These are phyloP conservation scores for Senna siamea DNA, from an alignment of 306 rosid species.

Conservation along the genomic window DNA sequence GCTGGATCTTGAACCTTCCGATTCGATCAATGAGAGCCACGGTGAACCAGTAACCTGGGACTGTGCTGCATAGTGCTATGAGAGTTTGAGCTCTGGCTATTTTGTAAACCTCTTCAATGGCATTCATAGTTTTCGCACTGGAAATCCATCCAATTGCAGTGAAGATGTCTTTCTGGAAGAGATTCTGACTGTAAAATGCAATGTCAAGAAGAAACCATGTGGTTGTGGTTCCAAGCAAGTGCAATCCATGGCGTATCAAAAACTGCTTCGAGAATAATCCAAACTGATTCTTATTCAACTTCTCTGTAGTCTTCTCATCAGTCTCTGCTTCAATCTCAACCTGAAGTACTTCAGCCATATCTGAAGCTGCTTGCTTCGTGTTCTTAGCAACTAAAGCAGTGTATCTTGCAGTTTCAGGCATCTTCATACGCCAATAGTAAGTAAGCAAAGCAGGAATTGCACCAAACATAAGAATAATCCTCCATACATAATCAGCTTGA, in stretches of 20 bases:
- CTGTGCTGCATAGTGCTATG: background rate
- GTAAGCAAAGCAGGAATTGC: background rate
- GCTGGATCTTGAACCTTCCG: background rate
- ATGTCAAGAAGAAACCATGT: slow-evolving; percentile 10
- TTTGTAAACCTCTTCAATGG: background rate
- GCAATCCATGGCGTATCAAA: background rate
- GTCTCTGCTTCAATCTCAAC: background rate
- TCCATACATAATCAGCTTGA: background rate
- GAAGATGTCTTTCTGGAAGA: slow-evolving; percentile 1
- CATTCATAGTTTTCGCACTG: background rate
- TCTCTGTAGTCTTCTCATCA: background rate
- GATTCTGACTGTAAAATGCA: background rate
- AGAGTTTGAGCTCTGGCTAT: slow-evolving; percentile 1
- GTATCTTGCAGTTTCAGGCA: slow-evolving; percentile 11
- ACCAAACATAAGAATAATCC: background rate
- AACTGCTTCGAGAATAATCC: slow-evolving; percentile 5
- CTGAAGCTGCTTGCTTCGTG: slow-evolving; percentile 1
- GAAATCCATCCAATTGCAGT: background rate
- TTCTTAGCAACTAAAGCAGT: slow-evolving; percentile 3
- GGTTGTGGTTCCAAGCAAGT: background rate
- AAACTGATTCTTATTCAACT: background rate
- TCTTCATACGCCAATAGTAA: slow-evolving; percentile 11
- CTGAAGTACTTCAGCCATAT: background rate
- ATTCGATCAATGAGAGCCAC: background rate
- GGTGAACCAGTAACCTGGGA: background rate